A percentile compares a stretch with the other conserved stretches of the same genome.
These are phyloP conservation scores for Hanseniaspora vineae DNA, from an alignment of 805 yeast genomes.

Conservation along the genomic window DNA sequence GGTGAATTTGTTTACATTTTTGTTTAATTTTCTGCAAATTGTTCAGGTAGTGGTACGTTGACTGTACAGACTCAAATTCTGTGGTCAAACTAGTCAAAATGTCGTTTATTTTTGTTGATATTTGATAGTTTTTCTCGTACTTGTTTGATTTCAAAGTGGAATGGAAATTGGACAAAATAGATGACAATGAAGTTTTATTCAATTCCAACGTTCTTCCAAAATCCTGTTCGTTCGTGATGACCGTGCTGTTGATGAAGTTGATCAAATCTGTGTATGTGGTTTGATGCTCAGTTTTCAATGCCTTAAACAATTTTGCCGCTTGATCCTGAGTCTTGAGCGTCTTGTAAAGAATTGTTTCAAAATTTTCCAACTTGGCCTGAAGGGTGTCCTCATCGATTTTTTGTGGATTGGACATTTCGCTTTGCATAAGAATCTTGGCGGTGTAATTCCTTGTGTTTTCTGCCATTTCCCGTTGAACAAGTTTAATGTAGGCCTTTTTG, in stretches of 20 bases:
- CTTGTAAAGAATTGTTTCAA: background rate
- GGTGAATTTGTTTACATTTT: conserved; percentile 49
- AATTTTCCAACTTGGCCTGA: background rate
- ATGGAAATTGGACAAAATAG: conserved; percentile 44
- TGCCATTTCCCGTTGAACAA: too few relatives aligned
- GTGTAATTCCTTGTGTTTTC: too few relatives aligned
- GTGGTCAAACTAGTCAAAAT: conserved; percentile 57
- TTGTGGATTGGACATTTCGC: background rate
- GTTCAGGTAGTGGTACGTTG: conserved; percentile 51
- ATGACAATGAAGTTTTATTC: conserved; percentile 48
- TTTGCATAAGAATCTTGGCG: too few relatives aligned
- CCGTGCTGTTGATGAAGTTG: background rate
- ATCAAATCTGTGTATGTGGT: background rate
- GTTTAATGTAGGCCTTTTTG: too few relatives aligned
- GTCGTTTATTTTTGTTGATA: conserved; percentile 55
- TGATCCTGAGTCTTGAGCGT: background rate
- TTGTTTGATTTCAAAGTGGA: conserved; percentile 34
- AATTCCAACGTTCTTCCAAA: conserved; percentile 38
- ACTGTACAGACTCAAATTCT: conserved; percentile 52
- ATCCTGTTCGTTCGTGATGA: background rate
- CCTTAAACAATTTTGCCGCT: background rate
- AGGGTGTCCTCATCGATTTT: background rate
- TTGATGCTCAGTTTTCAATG: background rate
- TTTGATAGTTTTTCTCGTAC: conserved; percentile 44
- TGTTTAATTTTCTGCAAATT: conserved; percentile 54